These are phyloP conservation scores for Paspalum vaginatum DNA, from an alignment of 176 grass and related monocot genomes.

Conservation along the genomic window DNA sequence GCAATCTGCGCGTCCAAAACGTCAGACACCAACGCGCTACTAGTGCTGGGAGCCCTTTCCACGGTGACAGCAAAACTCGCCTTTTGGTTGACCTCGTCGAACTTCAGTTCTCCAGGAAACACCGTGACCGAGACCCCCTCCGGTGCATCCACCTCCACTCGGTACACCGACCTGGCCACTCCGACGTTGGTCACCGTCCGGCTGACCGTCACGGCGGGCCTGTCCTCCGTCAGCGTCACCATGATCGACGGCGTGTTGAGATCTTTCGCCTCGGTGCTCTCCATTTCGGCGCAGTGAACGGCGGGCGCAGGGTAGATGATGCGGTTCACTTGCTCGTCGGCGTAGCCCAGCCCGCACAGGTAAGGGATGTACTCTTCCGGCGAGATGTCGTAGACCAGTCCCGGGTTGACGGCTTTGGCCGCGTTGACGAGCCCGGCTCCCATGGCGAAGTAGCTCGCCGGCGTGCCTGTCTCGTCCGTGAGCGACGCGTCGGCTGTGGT, in stretches of 20 bases:
- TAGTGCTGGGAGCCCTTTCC: not conserved
- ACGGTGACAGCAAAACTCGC: constrained; percentile 40
- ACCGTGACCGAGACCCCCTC: constrained; percentile 34
- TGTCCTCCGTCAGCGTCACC: constrained; percentile 18
- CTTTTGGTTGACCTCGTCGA: constrained; percentile 35
- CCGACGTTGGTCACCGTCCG: constrained; percentile 76
- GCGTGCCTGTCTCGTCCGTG: constrained; percentile 14
- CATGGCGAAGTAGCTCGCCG: constrained; percentile 43
- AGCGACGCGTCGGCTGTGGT: constrained; percentile 63
- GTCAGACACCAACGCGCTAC: not conserved
- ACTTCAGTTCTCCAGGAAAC: constrained; percentile 32
- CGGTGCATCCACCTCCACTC: constrained; percentile 35
- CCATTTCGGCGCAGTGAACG: constrained; percentile 37
- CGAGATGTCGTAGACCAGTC: constrained; percentile 68
- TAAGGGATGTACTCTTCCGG: constrained; percentile 57
- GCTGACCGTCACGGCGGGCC: constrained; percentile 31
- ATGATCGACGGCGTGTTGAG: constrained; percentile 68
- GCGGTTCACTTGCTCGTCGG: constrained; percentile 37
- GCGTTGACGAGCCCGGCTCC: constrained; percentile 66
- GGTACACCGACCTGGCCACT: constrained; percentile 42
- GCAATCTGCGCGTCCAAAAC: constrained; percentile 10
- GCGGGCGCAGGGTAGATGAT: constrained; percentile 47
- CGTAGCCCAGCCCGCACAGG: constrained; percentile 62
- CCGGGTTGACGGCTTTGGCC: constrained; percentile 50
- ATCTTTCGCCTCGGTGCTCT: constrained; percentile 39